Evolutionary conservation across 2,329 filamentous ascomycete genomes (phyloP), one percentile per base, ranked within the genome.

Genomic region (Clarireedia hainanense): DNA sequence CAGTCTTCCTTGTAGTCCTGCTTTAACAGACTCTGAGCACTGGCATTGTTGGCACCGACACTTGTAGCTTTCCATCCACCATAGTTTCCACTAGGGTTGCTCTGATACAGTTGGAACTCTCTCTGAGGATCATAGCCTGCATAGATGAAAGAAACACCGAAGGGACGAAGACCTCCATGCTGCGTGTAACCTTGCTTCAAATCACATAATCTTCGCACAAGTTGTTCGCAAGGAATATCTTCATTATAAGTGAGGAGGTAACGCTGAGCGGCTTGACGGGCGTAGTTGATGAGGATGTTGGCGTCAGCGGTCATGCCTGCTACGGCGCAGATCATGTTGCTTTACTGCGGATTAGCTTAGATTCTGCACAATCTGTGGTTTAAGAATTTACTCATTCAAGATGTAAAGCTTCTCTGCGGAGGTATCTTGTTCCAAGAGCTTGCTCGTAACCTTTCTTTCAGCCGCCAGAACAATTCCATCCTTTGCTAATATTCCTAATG

Each of bases 261-360:
- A 70, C 88, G 85, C 77, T 99, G 94, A 67, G 94, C 94, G 68
- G 89, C 88, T 82, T 96, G 90, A 67, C 94, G 91, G 72, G 94
- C 95, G 75, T 95, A 96, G 80, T 99, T 99, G 84, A 99, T 99
- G 72, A 99, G 90, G 74, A 99, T 99, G 79, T 99, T 99, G 73
- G 94, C 94, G 72, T 99, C 94, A 69, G 94, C 94, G 47, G 91
- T 99, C 92, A 99, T 97, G 71, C 94, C 94, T 67, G 94, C 94
- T 58, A 99, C 94, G 60, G 94, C 94, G 75, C 91, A 96, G 75
- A 99, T 97, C 95, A 99, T 99, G 80, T 99, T 99, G 78, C 92
- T 97, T 37, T 12, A 42, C 6, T 49, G 10, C 52, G 20, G 7
- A 42, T 64, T 56, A 63, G 60, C 40, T 57, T 50, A 34, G 55